Conservation (phyloP, 2,329 filamentous ascomycete genomes). For the Rutstroemia sydowiana region DNA sequence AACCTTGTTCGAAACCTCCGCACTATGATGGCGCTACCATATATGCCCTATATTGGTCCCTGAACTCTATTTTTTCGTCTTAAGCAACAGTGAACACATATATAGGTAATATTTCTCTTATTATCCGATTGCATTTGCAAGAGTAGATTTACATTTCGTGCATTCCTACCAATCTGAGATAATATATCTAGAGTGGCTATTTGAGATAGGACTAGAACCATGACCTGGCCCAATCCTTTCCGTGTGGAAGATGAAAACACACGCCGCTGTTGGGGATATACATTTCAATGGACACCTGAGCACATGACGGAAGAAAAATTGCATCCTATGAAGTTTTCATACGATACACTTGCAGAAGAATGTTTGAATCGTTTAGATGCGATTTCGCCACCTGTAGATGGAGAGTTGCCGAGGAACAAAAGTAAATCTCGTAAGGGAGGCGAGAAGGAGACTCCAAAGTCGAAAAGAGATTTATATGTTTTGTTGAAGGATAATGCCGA, state of each 20-base stretch:
- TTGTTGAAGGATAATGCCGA: constrained; percentile 52
- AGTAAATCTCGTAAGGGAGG: constrained; percentile 31
- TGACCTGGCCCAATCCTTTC: constrained; percentile 16
- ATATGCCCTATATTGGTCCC: no score
- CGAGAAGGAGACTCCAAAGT: constrained; percentile 16
- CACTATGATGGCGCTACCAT: no score
- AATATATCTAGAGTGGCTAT: no score
- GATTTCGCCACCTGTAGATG: constrained; percentile 42
- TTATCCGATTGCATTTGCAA: no score
- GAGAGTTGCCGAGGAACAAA: constrained; percentile 20
- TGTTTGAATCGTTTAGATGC: constrained; percentile 56
- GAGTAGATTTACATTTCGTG: no score
- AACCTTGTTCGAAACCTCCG: no score
- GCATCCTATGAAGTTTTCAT: constrained; percentile 53
- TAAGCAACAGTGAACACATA: no score
- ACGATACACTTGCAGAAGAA: constrained; percentile 61
- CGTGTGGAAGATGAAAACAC: constrained; percentile 20
- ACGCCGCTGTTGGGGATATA: constrained; percentile 49
- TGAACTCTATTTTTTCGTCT: no score
- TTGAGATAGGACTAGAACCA: background rate
- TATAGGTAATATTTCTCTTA: no score
- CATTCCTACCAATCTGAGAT: no score
- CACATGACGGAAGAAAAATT: constrained; percentile 56
- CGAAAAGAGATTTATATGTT: constrained; percentile 52
- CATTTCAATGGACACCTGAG: constrained; percentile 59